Conservation (phyloP, 257 asterid species). For the Przewalskia tangutica region DNA sequence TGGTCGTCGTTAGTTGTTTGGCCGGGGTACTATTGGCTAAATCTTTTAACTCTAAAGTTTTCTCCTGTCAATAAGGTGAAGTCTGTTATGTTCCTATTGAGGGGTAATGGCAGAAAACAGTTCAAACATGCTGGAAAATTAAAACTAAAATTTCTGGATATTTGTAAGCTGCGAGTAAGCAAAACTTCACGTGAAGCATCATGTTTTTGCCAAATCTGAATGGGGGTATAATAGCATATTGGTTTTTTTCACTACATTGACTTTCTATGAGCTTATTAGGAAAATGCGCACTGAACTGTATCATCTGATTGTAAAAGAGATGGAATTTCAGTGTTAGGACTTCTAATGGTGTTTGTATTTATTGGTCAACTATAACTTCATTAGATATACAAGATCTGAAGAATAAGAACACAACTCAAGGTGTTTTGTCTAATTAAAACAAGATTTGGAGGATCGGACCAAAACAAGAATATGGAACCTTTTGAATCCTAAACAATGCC, state of each 20-base stretch:
- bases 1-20: background rate
- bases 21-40: background rate
- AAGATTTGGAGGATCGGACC: background rate
- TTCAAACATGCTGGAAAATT: background rate
- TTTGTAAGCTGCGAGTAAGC: background rate
- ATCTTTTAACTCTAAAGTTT: background rate
- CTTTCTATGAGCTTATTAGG: background rate
- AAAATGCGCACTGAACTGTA: background rate
- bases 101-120: background rate
- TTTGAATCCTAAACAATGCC: background rate
- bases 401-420: background rate
- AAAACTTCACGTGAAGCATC: background rate
- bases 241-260: background rate
- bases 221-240: background rate
- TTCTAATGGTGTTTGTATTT: background rate
- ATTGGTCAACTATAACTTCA: background rate
- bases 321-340: background rate
- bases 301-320: background rate
- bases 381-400: background rate
- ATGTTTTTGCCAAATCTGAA: background rate
- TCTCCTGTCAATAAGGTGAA: background rate
- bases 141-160: background rate
- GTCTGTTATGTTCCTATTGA: background rate
- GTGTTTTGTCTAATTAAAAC: background rate
- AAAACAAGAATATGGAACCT: background rate